Conservation (phyloP, 106 monocot species). For the Allium cepa region DNA sequence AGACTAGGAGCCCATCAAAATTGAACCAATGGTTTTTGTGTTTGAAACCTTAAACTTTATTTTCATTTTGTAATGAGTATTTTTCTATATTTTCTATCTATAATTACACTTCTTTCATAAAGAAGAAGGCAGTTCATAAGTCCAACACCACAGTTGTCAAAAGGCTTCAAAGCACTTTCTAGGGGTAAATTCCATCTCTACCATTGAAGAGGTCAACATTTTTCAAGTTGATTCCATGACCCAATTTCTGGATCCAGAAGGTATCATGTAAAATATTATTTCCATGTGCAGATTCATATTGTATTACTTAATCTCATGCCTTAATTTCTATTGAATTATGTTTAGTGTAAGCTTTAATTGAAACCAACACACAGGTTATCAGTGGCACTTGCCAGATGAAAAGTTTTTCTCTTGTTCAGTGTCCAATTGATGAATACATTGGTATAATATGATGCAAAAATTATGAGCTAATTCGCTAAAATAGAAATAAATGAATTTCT, state of each 20-base stretch:
- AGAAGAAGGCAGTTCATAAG: slow-evolving; percentile 89
- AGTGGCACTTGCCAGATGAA: slow-evolving; percentile 42
- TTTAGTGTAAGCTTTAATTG: slow-evolving; percentile 59
- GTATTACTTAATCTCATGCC: slow-evolving; percentile 1
- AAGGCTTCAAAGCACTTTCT: slow-evolving; percentile 72
- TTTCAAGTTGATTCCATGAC: slow-evolving; percentile 71
- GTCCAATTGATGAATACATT: neutral
- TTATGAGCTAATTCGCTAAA: too few relatives aligned
- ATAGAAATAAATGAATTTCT: too few relatives aligned
- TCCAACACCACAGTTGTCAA: slow-evolving; percentile 63
- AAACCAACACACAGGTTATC: slow-evolving; percentile 54
- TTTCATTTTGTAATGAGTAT: too few relatives aligned
- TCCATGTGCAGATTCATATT: neutral
- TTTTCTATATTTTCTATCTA: too few relatives aligned
- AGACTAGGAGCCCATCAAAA: too few relatives aligned
- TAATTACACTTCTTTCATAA: slow-evolving; percentile 19
- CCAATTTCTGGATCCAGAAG: slow-evolving; percentile 69
- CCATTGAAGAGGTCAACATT: slow-evolving; percentile 73
- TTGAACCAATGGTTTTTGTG: too few relatives aligned
- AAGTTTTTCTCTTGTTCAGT: slow-evolving; percentile 2
- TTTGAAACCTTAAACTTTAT: too few relatives aligned
- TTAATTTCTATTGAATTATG: neutral
- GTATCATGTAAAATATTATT: slow-evolving; percentile 10
- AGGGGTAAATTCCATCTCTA: slow-evolving; percentile 62
- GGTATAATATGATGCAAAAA: neutral